Conservation (phyloP, 2,329 filamentous ascomycete genomes). For the Pseudogymnoascus sp. region DNA sequence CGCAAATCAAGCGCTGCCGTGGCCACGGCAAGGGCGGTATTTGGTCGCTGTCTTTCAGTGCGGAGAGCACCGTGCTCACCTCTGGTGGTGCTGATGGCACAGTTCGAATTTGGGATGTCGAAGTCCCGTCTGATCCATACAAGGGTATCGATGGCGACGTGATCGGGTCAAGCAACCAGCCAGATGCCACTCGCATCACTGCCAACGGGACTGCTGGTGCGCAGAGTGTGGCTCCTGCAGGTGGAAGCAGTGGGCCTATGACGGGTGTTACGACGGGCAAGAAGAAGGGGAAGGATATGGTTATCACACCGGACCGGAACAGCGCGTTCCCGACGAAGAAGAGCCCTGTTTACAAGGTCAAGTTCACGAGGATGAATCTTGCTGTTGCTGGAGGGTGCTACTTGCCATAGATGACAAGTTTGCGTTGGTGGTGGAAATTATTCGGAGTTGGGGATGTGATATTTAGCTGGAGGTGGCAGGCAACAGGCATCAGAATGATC, state of each 20-base stretch:
- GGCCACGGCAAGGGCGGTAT: conserved; percentile 92
- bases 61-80: conserved; percentile 83
- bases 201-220: conserved; percentile 38
- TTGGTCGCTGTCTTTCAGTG: conserved; percentile 87
- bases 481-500: neutral
- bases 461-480: conserved; percentile 5
- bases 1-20: conserved; percentile 82
- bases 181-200: conserved; percentile 45
- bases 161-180: conserved; percentile 36
- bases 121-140: conserved; percentile 60
- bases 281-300: conserved; percentile 86
- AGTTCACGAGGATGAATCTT: conserved; percentile 92
- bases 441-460: conserved; percentile 1
- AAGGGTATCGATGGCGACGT: conserved; percentile 43
- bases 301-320: conserved; percentile 88
- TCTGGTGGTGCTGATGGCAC: conserved; percentile 90
- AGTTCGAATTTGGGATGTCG: conserved; percentile 89
- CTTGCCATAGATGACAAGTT: conserved; percentile 17
- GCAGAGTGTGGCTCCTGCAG: conserved; percentile 21
- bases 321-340: conserved; percentile 94
- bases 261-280: conserved; percentile 36
- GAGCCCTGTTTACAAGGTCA: conserved; percentile 85
- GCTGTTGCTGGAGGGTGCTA: conserved; percentile 77
- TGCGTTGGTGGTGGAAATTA: neutral
- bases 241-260: conserved; percentile 26